These are phyloP conservation scores for Effrenium voratum DNA, from an alignment of 73 alveolate genomes.

Conservation along the genomic window DNA sequence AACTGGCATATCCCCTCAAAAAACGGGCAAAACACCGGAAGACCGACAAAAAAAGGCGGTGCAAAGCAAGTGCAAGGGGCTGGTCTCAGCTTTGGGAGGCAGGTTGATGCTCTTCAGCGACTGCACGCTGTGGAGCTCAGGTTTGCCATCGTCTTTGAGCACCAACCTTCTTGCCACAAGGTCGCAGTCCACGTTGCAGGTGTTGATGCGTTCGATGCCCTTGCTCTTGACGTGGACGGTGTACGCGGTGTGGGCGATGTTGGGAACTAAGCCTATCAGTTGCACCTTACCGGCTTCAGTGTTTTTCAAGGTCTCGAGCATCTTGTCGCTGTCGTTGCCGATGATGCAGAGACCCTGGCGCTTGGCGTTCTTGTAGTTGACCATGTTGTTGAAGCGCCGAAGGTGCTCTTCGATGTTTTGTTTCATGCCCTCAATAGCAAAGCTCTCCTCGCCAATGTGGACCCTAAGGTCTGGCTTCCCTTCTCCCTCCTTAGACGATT, in stretches of 20 bases:
- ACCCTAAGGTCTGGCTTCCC: constrained; percentile 11
- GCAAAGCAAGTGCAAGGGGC: background rate
- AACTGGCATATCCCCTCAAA: background rate
- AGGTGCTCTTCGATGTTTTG: background rate
- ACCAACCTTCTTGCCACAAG: constrained; percentile 73
- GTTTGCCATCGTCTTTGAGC: constrained; percentile 87
- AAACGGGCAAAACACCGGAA: background rate
- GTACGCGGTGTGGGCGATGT: constrained; percentile 51
- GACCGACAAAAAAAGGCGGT: background rate
- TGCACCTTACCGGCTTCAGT: background rate
- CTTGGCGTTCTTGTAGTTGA: background rate
- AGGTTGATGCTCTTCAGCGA: background rate
- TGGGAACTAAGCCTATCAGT: constrained; percentile 9
- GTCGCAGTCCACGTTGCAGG: constrained; percentile 77
- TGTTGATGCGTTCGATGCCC: constrained; percentile 64
- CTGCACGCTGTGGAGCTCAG: constrained; percentile 33
- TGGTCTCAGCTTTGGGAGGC: background rate
- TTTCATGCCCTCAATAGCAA: background rate
- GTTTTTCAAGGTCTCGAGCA: constrained; percentile 28
- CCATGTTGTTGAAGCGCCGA: background rate
- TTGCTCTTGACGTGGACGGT: constrained; percentile 82
- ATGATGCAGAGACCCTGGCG: constrained; percentile 35
- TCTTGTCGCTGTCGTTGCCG: constrained; percentile 18
- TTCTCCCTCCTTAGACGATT: background rate
- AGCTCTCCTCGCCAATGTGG: background rate